These are phyloP conservation scores for Yamadazyma conglobata DNA, from an alignment of 1,139 yeast genomes.

Conservation along the genomic window DNA sequence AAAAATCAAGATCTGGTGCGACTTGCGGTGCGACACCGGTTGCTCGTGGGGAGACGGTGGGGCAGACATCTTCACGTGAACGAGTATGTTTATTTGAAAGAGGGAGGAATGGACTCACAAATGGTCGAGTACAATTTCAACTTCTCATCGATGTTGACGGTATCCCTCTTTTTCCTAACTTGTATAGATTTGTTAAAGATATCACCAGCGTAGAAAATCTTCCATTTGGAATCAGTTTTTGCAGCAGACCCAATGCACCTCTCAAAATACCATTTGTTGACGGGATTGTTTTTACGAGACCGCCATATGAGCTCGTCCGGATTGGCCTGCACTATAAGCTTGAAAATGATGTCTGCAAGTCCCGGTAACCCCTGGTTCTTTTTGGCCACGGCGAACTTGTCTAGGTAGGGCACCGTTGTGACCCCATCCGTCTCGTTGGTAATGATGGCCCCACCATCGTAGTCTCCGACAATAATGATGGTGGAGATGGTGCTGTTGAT, in stretches of 20 bases:
- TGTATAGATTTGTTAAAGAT: conserved; percentile 36
- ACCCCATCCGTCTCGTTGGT: conserved; percentile 57
- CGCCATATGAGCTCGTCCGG: conserved; percentile 85
- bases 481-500: conserved; percentile 68
- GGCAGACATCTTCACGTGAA: too few relatives aligned
- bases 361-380: conserved; percentile 88
- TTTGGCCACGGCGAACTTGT: conserved; percentile 86
- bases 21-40: too few relatives aligned
- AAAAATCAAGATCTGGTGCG: too few relatives aligned
- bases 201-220: conserved; percentile 65
- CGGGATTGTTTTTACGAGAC: conserved; percentile 80
- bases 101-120: conserved; percentile 34
- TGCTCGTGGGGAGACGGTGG: too few relatives aligned
- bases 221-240: conserved; percentile 56
- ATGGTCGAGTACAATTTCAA: conserved; percentile 26
- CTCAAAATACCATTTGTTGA: conserved; percentile 96
- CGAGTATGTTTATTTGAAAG: conserved; percentile 21
- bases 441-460: conserved; percentile 91
- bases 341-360: conserved; percentile 88
- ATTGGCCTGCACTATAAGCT: conserved; percentile 66
- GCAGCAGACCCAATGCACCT: conserved; percentile 73
- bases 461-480: conserved; percentile 83
- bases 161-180: conserved; percentile 18
- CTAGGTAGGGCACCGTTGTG: conserved; percentile 62
- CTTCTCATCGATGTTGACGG: conserved; percentile 28